Percentiles rank a stretch among this genome's conserved stretches.
Conservation (phyloP, 2,329 filamentous ascomycete genomes). For the Orbilia ellipsospora region DNA sequence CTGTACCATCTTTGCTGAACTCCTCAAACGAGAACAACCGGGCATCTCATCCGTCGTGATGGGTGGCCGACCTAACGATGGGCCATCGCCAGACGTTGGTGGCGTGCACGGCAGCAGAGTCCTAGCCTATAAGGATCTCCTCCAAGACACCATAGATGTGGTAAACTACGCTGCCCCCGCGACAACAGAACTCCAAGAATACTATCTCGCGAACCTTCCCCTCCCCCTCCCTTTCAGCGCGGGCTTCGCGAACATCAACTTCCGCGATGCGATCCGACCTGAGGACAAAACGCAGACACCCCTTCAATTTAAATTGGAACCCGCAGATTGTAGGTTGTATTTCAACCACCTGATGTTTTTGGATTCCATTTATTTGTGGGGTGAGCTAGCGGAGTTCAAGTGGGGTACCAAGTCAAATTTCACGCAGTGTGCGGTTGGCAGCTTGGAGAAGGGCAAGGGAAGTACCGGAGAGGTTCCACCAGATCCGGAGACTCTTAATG, state of each 20-base stretch:
- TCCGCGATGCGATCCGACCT: constrained; percentile 41
- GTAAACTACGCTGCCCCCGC: constrained; percentile 10
- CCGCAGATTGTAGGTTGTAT: constrained; percentile 67
- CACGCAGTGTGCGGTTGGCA: constrained; percentile 38
- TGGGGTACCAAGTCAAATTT: constrained; percentile 42
- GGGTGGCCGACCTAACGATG: constrained; percentile 59
- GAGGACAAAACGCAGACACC: constrained; percentile 60
- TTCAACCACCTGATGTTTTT: constrained; percentile 57
- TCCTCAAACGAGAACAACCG: constrained; percentile 67
- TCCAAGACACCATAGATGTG: constrained; percentile 13
- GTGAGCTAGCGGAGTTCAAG: constrained; percentile 40
- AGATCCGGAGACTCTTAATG: constrained; percentile 33
- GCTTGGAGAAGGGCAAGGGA: constrained; percentile 34
- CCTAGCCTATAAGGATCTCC: constrained; percentile 30
- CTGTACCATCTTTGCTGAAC: constrained; percentile 70
- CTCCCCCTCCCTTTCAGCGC: constrained; percentile 29
- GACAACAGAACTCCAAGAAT: constrained; percentile 21
- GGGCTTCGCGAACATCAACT: constrained; percentile 32
- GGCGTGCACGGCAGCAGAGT: constrained; percentile 70
- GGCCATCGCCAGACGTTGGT: constrained; percentile 65
- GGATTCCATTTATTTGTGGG: constrained; percentile 41
- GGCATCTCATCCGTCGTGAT: constrained; percentile 66
- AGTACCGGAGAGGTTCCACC: constrained; percentile 34
- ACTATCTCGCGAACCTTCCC: constrained; percentile 24
- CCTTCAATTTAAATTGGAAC: constrained; percentile 66